These are phyloP conservation scores for Oryza longistaminata DNA, from an alignment of 176 grass and related monocot species.

Conservation along the genomic window DNA sequence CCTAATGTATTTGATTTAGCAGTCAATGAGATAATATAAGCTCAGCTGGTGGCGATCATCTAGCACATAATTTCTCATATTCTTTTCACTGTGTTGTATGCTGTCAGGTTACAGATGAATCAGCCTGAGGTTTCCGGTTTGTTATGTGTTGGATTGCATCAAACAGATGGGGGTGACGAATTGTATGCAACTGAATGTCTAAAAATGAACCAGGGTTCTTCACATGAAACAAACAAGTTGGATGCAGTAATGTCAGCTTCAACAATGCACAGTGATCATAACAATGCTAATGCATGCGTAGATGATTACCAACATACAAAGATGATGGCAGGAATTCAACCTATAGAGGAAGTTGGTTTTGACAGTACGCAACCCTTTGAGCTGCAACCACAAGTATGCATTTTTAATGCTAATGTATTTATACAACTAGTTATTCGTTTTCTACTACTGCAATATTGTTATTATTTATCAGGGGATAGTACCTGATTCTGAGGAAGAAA, in stretches of 20 bases:
- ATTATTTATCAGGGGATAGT: constrained; percentile 30
- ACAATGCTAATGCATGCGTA: constrained; percentile 34
- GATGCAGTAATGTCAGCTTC: constrained; percentile 44
- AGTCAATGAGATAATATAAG: neutral
- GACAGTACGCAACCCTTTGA: constrained; percentile 32
- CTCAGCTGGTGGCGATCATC: constrained; percentile 1
- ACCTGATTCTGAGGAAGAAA: constrained; percentile 49
- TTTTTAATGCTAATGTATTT: constrained; percentile 13
- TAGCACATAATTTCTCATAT: constrained; percentile 33
- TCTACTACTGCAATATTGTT: constrained; percentile 20
- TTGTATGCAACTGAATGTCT: constrained; percentile 41
- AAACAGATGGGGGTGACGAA: constrained; percentile 33
- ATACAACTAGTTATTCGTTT: constrained; percentile 22
- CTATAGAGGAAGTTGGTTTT: constrained; percentile 39
- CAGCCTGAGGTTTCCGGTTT: constrained; percentile 36
- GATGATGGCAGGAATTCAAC: constrained; percentile 38
- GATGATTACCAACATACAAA: constrained; percentile 38
- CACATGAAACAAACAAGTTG: constrained; percentile 47
- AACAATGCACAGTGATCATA: constrained; percentile 47
- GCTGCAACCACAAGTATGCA: constrained; percentile 32
- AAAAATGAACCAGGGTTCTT: constrained; percentile 49
- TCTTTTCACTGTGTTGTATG: constrained; percentile 26
- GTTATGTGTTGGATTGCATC: constrained; percentile 46
- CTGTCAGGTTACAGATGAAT: constrained; percentile 48
- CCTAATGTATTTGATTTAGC: neutral